Evolutionary conservation across 192 early-diverging fungal genomes (phyloP).

Genomic region (Gaertneriomyces sp.): DNA sequence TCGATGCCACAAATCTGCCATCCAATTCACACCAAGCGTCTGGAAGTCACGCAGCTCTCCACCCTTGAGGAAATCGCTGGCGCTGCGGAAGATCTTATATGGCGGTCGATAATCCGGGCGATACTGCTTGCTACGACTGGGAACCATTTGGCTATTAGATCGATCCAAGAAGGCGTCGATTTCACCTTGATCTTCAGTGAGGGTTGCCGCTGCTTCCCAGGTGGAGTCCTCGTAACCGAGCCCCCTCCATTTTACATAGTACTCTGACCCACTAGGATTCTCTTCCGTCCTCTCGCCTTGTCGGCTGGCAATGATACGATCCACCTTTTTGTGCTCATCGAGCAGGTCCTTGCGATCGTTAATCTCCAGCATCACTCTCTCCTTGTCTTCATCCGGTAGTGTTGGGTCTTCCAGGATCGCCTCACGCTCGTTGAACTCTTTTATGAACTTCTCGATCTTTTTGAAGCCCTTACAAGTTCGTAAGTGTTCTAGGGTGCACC

Average conservation of each 20-base stretch:
- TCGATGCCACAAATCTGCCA: slow-evolving; percentile 89
- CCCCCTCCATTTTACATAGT: slow-evolving; percentile 90
- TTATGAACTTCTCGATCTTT: slow-evolving; percentile 84
- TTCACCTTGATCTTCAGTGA: slow-evolving; percentile 67
- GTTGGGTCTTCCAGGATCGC: slow-evolving; percentile 59
- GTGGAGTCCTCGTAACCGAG: slow-evolving; percentile 85
- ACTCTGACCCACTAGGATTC: slow-evolving; percentile 62
- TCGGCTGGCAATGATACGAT: slow-evolving; percentile 79
- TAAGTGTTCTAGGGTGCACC: slow-evolving; percentile 72
- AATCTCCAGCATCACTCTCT: slow-evolving; percentile 77
- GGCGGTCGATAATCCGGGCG: slow-evolving; percentile 60
- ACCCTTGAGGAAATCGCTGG: slow-evolving; percentile 70
- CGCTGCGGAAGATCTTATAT: slow-evolving; percentile 72
- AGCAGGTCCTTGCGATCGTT: slow-evolving; percentile 77
- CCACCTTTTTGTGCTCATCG: slow-evolving; percentile 81
- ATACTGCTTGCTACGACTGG: slow-evolving; percentile 59
- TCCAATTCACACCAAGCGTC: slow-evolving; percentile 93
- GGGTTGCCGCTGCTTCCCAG: slow-evolving; percentile 77
- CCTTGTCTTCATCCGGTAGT: slow-evolving; percentile 82
- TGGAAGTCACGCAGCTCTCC: slow-evolving; percentile 96
- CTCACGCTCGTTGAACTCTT: slow-evolving; percentile 57
- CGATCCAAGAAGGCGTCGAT: slow-evolving; percentile 86
- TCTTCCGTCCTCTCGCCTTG: slow-evolving; percentile 35
- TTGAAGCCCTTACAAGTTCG: slow-evolving; percentile 75
- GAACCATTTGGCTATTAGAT: slow-evolving; percentile 65